Percentiles rank a stretch among this genome's conserved stretches.
Conservation (phyloP, 495 filamentous ascomycete species). For the Aspergillus saccharolyticus region DNA sequence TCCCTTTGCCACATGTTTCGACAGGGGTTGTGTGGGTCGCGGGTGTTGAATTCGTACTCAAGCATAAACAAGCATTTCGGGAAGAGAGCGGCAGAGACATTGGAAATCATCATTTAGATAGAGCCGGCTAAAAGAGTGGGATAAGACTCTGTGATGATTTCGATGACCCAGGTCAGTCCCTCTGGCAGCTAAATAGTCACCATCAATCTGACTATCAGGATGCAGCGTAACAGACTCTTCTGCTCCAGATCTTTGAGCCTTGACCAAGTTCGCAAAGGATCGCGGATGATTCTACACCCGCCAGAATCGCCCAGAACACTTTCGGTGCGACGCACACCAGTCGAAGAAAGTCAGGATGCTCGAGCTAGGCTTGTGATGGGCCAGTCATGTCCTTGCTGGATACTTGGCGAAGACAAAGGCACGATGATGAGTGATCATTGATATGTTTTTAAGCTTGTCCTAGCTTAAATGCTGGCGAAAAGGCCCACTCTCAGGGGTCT, state of each 20-base stretch:
- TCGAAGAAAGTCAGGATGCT: neutral
- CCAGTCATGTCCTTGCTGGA: neutral
- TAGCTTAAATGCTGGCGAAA: neutral
- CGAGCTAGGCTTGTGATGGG: neutral
- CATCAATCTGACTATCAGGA: too few relatives aligned
- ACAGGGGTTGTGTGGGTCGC: neutral
- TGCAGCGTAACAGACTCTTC: neutral
- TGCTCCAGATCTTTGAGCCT: too few relatives aligned
- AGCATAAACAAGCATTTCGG: neutral
- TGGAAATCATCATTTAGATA: too few relatives aligned
- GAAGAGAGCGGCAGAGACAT: too few relatives aligned
- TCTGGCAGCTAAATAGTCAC: too few relatives aligned
- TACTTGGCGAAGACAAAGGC: neutral
- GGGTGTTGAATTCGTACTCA: neutral
- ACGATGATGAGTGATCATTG: neutral
- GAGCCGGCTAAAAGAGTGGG: too few relatives aligned
- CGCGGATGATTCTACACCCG: neutral
- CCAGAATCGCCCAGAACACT: neutral
- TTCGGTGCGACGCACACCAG: neutral
- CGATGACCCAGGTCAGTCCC: too few relatives aligned
- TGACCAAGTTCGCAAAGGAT: neutral
- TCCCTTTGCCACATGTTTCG: neutral
- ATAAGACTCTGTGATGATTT: too few relatives aligned
- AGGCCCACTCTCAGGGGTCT: neutral
- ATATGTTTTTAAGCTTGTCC: neutral